Evolutionary conservation across 805 yeast genomes (phyloP).

Genomic region (Jamesozyma hellenica): DNA sequence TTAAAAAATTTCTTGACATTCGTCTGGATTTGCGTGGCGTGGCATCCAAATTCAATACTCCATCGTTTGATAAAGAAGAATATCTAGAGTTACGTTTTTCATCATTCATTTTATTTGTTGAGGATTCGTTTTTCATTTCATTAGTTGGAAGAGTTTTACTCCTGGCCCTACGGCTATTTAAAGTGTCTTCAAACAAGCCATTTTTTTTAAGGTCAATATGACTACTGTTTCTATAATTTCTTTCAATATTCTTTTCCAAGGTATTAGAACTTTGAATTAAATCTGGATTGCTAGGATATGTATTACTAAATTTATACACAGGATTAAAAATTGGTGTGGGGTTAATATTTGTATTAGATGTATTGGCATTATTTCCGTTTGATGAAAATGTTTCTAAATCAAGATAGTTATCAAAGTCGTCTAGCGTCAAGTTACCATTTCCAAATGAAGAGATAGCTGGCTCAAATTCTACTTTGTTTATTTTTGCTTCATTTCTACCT

Average conservation of each 20-base stretch:
- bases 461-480: conserved; percentile 20
- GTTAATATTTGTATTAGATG: not conserved
- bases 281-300: not conserved
- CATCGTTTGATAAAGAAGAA: conserved; percentile 12
- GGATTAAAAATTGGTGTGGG: not conserved
- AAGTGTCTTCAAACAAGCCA: conserved; percentile 3
- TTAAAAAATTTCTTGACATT: conserved; percentile 18
- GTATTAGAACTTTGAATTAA: not conserved
- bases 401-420: conserved; percentile 18
- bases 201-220: conserved; percentile 8
- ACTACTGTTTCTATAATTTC: conserved; percentile 8
- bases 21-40: conserved; percentile 21
- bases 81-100: conserved; percentile 10
- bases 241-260: not conserved
- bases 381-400: conserved; percentile 1
- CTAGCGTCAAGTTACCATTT: conserved; percentile 40
- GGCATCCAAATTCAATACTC: not conserved
- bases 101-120: not conserved
- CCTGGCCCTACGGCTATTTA: conserved; percentile 12
- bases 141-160: conserved; percentile 19
- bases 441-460: conserved; percentile 45
- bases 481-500: not conserved
- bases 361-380: not conserved
- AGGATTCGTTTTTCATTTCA: not conserved
- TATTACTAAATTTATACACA: not conserved